Conservation (phyloP, 148 eudicot species). For the Heliamphora exappendiculata region DNA sequence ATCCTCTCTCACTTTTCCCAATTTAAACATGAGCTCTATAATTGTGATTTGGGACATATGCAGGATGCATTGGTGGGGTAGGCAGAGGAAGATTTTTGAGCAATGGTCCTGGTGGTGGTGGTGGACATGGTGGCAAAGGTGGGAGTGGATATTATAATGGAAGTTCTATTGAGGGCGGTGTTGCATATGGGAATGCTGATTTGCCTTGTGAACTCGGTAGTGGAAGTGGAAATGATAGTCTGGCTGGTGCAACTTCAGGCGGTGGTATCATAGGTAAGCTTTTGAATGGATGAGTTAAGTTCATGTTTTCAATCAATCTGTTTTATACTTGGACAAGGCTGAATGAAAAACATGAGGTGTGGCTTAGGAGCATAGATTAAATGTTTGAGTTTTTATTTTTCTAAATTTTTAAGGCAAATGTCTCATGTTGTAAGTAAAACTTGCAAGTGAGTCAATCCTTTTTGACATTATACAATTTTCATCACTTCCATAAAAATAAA, state of each 20-base stretch:
- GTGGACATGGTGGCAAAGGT: slow-evolving; percentile 94
- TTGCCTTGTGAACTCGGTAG: slow-evolving; percentile 97
- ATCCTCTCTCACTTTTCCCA: background rate
- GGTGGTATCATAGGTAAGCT: slow-evolving; percentile 84
- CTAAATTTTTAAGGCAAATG: background rate
- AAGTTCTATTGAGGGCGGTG: slow-evolving; percentile 56
- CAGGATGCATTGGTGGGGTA: slow-evolving; percentile 77
- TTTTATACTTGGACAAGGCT: slow-evolving; percentile 1
- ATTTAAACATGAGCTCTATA: background rate
- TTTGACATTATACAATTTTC: no score
- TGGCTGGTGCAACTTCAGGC: slow-evolving; percentile 71
- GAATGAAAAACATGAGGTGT: background rate
- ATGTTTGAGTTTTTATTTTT: no score
- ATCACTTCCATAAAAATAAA: background rate
- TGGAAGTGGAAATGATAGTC: slow-evolving; percentile 82
- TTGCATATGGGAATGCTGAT: slow-evolving; percentile 66
- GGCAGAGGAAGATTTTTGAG: slow-evolving; percentile 71
- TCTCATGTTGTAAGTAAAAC: slow-evolving; percentile 9
- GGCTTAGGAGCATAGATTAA: background rate
- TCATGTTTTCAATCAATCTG: slow-evolving; percentile 2
- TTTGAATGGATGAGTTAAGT: slow-evolving; percentile 1
- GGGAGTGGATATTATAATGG: slow-evolving; percentile 74
- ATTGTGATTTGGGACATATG: slow-evolving; percentile 15
- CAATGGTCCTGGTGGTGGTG: slow-evolving; percentile 83
- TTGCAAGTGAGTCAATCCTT: no score